These are phyloP conservation scores for Xylaria sp. DNA, from an alignment of 2,329 filamentous ascomycete genomes.

Conservation along the genomic window DNA sequence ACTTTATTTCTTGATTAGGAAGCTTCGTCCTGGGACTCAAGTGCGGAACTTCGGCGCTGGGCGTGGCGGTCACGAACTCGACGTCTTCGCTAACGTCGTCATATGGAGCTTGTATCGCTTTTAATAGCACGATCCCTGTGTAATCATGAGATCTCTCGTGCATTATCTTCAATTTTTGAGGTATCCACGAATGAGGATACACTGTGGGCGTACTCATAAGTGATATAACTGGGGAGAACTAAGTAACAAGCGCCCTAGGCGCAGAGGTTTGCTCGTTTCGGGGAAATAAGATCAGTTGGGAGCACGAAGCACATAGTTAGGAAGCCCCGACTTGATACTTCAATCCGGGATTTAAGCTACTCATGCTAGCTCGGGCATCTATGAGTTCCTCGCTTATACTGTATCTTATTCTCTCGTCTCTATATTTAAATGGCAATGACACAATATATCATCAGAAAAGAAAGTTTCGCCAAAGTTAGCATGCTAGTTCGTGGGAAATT, in stretches of 20 bases:
- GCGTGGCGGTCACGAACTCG: conserved; percentile 46
- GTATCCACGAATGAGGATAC: not conserved
- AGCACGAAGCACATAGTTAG: not conserved
- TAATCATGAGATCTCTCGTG: conserved; percentile 11
- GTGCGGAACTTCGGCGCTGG: conserved; percentile 58
- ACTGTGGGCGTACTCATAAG: not conserved
- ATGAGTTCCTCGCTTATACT: not conserved
- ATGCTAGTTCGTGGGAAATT: not conserved
- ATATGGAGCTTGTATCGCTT: conserved; percentile 47
- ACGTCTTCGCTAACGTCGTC: conserved; percentile 47
- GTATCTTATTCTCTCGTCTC: not conserved
- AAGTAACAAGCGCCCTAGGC: not conserved
- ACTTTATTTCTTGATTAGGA: not conserved
- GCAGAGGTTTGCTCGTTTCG: not conserved
- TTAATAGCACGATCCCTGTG: conserved; percentile 44
- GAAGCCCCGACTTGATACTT: not conserved
- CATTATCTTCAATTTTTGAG: not conserved
- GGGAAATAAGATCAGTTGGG: too few species aligned
- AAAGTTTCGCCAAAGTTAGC: not conserved
- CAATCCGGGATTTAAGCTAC: not conserved
- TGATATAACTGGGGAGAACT: not conserved
- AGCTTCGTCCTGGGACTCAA: conserved; percentile 59
- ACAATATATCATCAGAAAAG: not conserved
- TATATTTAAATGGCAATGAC: too few species aligned
- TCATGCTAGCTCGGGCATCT: not conserved